Base-by-base conservation (phyloP, 345 rosid species). In the Erucastrum elatum region DNA sequence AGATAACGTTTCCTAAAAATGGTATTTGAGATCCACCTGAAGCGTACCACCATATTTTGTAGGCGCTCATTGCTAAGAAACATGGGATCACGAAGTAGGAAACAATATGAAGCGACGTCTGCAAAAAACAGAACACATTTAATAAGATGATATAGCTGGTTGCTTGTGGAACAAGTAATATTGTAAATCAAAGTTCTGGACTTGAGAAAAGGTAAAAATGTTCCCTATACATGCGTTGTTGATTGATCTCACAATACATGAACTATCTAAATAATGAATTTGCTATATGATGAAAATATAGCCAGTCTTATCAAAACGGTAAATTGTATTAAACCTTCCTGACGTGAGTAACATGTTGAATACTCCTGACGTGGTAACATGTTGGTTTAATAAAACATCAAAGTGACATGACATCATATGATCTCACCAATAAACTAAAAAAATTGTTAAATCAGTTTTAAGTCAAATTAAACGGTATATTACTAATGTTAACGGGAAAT, bases 11-110 rank as follows among this genome's bases (percentile, higher is more conserved):
- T 61, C 98, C 98, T 65, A 94, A 59, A 84, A 94, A 94, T 0
- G 98, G 98, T 66, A 91, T 94, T 49, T 87, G 90, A 39, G 98
- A 91, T 77, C 95, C 97, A 68, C 95, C 98, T n/a, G 99, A 94
- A 0, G 96, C 91, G 61, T 94, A 92, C 98, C 98, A 92, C 99
- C 99, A 95, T 72, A 90, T 89, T 81, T 95, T 95, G 86, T 95
- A 95, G 35, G 94, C 96, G 37, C 84, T 81, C 81, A 91, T 96
- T 39, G 88, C 90, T 68, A 84, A 1, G 69, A 93, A 89, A 78
- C 98, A 91, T 0, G 98, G 97, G 7, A 86, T 75, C 75, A 86
- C 97, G 72, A 95, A 95, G 62, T 83, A 21, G 16, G 82, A 84
- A 10, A 95, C 85, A 49, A 95, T 82, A 77, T 84, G 88, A 77